Evolutionary conservation across 2,329 filamentous ascomycete species (phyloP), one percentile per base, ranked within the genome.

Genomic region (Malbranchea cinnamomea): DNA sequence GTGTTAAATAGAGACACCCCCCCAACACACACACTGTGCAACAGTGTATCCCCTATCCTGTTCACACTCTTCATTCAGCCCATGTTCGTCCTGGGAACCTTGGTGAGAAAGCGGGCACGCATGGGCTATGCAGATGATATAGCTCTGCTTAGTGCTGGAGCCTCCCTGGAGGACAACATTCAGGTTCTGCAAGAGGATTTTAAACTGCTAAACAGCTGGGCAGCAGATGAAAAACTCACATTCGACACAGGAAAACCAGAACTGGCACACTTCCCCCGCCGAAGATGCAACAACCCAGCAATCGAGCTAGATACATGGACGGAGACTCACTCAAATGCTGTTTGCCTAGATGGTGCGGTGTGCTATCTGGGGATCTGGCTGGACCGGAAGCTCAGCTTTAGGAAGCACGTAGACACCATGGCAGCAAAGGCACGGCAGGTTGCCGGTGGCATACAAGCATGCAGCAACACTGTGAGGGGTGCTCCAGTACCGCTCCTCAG

Each of bases 301-400:
- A 8, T 25, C 6, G 6, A 23, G 4, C 12, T 12, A 19, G 4
- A 22, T 12, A 30, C 13, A 13, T 4, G 18, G 11, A n/a, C 13
- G 8, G 11, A 6, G 13, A 13, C 23, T 8, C 16, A 19, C 9
- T 8, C 15, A 10, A 10, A 16, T 13, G 26, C 26, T 10, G 19
- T 15, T 13, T 15, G 11, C 9, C 15, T 19, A 10, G 16, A 28
- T 13, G 16, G 16, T 10, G 9, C 38, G 5, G 34, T 44, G 18
- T 29, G 32, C 11, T 45, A 37, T 40, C 35, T 45, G 5, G 43
- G 41, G 6, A 26, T 44, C 26, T 41, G 30, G 27, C 34, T 44
- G 12, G 39, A 44, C 23, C 26, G 30, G 2, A 34, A 31, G 8
- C 32, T 43, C 3, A 31, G 25, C 9, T 43, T 41, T 21, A 35